Evolutionary conservation across 2,329 filamentous ascomycete genomes (phyloP).

Genomic region (Venturiaceae sp.): DNA sequence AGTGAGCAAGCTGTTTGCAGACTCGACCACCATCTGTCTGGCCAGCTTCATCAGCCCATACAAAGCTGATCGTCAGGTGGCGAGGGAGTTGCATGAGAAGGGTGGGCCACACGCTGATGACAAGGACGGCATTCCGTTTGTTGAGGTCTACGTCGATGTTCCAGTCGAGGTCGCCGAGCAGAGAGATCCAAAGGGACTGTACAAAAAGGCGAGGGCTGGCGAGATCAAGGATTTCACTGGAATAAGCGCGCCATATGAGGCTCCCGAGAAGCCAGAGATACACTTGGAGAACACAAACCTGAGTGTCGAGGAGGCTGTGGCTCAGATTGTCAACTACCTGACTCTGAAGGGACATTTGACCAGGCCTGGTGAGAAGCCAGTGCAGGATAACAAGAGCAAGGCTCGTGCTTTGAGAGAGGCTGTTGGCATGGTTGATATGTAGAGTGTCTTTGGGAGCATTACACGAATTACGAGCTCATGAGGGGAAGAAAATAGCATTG

Average conservation of each 20-base stretch:
- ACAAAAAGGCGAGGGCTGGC: conserved; percentile 90
- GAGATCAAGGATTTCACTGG: conserved; percentile 98
- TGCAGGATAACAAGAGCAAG: background rate
- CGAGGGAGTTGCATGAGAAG: conserved; percentile 67
- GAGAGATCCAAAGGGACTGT: conserved; percentile 93
- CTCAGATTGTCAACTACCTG: conserved; percentile 72
- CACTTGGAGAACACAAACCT: conserved; percentile 74
- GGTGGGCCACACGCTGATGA: conserved; percentile 39
- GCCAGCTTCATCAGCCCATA: conserved; percentile 98
- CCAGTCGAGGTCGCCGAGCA: conserved; percentile 86
- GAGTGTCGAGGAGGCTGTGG: conserved; percentile 80
- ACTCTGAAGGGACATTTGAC: conserved; percentile 56
- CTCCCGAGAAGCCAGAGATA: conserved; percentile 75
- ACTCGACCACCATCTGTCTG: conserved; percentile 76
- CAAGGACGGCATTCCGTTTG: conserved; percentile 63
- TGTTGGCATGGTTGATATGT: background rate
- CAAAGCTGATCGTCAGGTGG: conserved; percentile 72
- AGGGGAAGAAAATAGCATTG: no score
- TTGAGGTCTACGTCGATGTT: conserved; percentile 91
- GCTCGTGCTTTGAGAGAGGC: background rate
- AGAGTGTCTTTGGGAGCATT: no score
- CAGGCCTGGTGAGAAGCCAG: conserved; percentile 11
- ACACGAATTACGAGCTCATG: no score
- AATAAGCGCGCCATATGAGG: conserved; percentile 91
- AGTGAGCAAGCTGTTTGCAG: conserved; percentile 91